Conservation (phyloP, 177 flowering plant species). For the Vitis hybrid region DNA sequence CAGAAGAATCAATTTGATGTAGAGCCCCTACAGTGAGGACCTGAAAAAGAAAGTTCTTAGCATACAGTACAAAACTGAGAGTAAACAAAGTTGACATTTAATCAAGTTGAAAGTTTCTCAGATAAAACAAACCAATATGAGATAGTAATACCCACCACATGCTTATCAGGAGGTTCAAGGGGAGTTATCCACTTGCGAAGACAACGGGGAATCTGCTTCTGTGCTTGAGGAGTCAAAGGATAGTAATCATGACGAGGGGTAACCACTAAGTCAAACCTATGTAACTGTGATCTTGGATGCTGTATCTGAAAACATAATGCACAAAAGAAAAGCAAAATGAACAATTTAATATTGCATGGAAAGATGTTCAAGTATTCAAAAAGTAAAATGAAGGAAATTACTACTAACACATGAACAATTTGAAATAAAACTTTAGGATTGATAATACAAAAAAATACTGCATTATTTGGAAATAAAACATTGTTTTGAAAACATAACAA, state of each 20-base stretch:
- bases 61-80: not conserved
- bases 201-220: conserved; percentile 75
- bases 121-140: not conserved
- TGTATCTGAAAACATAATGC: conserved; percentile 59
- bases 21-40: conserved; percentile 88
- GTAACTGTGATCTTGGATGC: conserved; percentile 83
- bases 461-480: too few species aligned
- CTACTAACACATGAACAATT: not conserved
- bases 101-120: not conserved
- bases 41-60: conserved; percentile 30
- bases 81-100: not conserved
- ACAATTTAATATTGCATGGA: not conserved
- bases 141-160: conserved; percentile 57
- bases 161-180: conserved; percentile 72
- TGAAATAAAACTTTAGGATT: too few species aligned
- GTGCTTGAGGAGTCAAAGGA: conserved; percentile 82
- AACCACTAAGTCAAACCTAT: conserved; percentile 92
- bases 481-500: too few species aligned
- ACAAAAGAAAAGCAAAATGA: not conserved
- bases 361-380: not conserved
- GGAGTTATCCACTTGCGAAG: conserved; percentile 88
- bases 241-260: conserved; percentile 91
- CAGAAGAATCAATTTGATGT: conserved; percentile 81
- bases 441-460: too few species aligned
- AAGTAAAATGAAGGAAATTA: not conserved